Base-by-base conservation (phyloP, 2,329 filamentous ascomycete genomes). In the Sporothrix protearum region DNA sequence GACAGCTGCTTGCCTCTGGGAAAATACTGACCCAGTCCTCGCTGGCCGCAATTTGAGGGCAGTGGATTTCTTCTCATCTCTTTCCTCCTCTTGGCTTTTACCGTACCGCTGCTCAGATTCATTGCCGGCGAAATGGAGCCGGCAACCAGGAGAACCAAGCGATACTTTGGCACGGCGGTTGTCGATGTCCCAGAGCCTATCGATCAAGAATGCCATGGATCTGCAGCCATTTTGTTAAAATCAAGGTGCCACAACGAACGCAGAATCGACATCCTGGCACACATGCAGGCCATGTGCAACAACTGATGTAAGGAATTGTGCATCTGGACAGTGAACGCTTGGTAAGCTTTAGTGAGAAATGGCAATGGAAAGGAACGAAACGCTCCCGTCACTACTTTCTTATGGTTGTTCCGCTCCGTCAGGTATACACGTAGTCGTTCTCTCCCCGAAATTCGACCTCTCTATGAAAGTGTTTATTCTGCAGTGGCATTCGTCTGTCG, bases 111-210 rank as follows among this genome's bases (percentile, higher is more conserved):
- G 22, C 12, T 66, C 63, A n/a, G 57, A 42, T 63, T 64, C 28
- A 64, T 64, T 64, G 6, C 59, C 59, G 59, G 36, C 59, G 36
- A 45, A 3, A 16, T 28, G 19, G 6, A 64, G 36, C 36, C 59
- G 19, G 59, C n/a, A 28, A 45, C 33, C 45, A 33, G 42, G 63
- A 51, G 63, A 51, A 67, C 51, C 59, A 28, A n/a, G 36, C 33
- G 59, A 45, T 64, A 39, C n/a, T 33, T 30, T 28, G 39, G 12
- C 36, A 45, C 22, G 12, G 42, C 25, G 53, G 53, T 51, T n/a
- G 42, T 51, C 63, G 63, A 45, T 67, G 19, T 49, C 14, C n/a
- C 28, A 30, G 42, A 67, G 63, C 63, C 63, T 67, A 67, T 67
- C 59, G 45, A 64, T 45, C 59, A 12, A 64, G 59, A 45, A 64